Evolutionary conservation across 345 rosid species (phyloP), one percentile per base, ranked within the genome.

Genomic region (Punica granatum): DNA sequence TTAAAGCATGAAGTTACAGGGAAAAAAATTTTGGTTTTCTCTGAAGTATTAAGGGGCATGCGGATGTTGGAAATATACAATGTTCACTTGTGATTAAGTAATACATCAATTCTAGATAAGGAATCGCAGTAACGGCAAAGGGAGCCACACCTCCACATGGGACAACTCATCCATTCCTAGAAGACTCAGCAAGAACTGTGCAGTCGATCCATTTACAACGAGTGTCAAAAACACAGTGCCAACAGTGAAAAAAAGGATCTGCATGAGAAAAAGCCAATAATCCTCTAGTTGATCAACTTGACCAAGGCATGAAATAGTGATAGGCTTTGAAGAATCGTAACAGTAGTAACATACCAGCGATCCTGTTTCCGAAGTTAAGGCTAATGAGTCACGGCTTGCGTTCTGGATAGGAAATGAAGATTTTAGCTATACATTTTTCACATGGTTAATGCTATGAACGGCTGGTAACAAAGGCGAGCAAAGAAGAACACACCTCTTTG

Each of bases 181-280:
- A 73, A 87, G 77, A 71, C 80, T 94, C 74, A 93, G 73, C 76
- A 85, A 43, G 76, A 85, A 89, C 65, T 90, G 97, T 6, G 97
- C 85, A 67, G 92, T 89, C 71, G 98, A 89, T 67, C 98, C 98
- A 78, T 93, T 93, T 61, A 93, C 65, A 62, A 85, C 78, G 26
- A 93, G 90, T 1, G 98, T 93, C 74, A 93, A 80, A 80, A 93
- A 87, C 65, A 93, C 98, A 66, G 90, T 90, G 72, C 98, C 97
- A 44, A 93, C 96, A 41, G 97, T 93, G 87, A 88, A 83, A 84
- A 90, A 93, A 68, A 89, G 81, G 76, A 90, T 89, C 98, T 93
- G 86, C 73, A 64, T 19, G 62, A 54, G 10, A 67, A 41, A 16
- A 56, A 60, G 6, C 21, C 13, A 19, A 4, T 9, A n/a, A 32